These are phyloP conservation scores for Xylaria sp. DNA, from an alignment of 2,329 filamentous ascomycete species.

Conservation along the genomic window DNA sequence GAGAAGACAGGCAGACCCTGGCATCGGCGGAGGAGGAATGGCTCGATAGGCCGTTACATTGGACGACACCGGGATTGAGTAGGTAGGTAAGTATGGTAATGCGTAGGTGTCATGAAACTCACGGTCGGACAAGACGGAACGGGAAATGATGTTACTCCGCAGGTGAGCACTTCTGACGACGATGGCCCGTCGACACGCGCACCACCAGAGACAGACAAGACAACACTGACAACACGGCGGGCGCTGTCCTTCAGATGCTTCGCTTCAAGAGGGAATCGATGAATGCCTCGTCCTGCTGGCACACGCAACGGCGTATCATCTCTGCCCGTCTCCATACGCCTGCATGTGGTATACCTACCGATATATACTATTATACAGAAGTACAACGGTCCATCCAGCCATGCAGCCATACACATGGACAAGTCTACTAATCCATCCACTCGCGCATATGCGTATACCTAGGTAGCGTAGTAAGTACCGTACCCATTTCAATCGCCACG, in stretches of 20 bases:
- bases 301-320: constrained; percentile 36
- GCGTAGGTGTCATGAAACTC: constrained; percentile 26
- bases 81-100: too few species aligned
- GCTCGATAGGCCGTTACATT: background rate
- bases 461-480: background rate
- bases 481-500: constrained; percentile 5
- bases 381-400: background rate
- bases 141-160: constrained; percentile 33
- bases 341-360: constrained; percentile 24
- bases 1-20: background rate
- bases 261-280: constrained; percentile 2
- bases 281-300: constrained; percentile 37
- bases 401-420: too few species aligned
- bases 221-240: constrained; percentile 12
- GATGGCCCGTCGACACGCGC: background rate
- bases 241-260: constrained; percentile 1
- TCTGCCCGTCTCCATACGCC: constrained; percentile 31
- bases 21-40: background rate
- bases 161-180: constrained; percentile 30
- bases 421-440: too few species aligned
- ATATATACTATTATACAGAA: background rate
- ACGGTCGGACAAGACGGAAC: constrained; percentile 28
- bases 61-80: background rate
- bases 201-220: constrained; percentile 4
- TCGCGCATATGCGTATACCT: background rate